These are phyloP conservation scores for Chlorella sp. DNA, from an alignment of 139 green algal genomes.

Conservation along the genomic window DNA sequence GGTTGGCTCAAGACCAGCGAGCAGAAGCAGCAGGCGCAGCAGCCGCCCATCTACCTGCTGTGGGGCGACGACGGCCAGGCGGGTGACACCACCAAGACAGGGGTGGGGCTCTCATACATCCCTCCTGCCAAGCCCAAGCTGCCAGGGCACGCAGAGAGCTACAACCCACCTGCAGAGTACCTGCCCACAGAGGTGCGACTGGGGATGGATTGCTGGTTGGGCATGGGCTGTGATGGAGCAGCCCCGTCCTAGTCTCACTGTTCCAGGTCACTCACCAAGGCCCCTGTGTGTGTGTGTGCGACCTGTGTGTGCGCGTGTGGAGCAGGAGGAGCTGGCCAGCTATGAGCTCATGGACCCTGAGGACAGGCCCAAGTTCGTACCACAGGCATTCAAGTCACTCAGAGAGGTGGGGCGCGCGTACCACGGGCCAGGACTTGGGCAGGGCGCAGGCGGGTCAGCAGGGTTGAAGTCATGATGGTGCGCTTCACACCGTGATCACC, in stretches of 20 bases:
- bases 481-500: no score
- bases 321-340: constrained; percentile 75
- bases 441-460: no score
- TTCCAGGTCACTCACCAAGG: no score
- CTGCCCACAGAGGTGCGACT: constrained; percentile 77
- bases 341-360: constrained; percentile 66
- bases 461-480: no score
- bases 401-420: constrained; percentile 29
- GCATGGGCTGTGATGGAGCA: no score
- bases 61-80: constrained; percentile 81
- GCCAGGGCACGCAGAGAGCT: constrained; percentile 87
- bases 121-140: constrained; percentile 83
- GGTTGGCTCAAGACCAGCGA: constrained; percentile 37
- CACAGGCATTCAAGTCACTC: constrained; percentile 59
- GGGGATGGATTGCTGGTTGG: no score
- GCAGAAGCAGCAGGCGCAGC: constrained; percentile 22
- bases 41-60: constrained; percentile 72
- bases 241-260: no score
- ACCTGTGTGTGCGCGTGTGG: constrained; percentile 10
- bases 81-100: constrained; percentile 48
- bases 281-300: background rate
- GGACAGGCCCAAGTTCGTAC: constrained; percentile 63
- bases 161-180: constrained; percentile 96
- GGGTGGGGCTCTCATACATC: constrained; percentile 81
- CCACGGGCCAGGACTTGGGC: no score